Conservation (phyloP, 116 monocot genomes). For the Papilionanthe hybrid region DNA sequence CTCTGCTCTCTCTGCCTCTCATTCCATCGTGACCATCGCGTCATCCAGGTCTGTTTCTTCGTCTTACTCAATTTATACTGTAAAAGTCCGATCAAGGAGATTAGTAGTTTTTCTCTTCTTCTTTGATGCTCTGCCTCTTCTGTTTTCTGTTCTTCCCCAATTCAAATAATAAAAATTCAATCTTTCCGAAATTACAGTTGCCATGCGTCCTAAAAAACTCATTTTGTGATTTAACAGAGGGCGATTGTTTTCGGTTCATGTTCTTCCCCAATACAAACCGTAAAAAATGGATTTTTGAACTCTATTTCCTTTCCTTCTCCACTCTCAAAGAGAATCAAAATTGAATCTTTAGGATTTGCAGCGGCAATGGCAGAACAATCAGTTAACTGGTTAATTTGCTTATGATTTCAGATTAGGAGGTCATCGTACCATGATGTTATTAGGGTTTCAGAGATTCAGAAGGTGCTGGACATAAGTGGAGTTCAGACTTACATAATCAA, state of each 20-base stretch:
- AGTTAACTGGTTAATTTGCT: background rate
- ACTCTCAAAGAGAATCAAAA: background rate
- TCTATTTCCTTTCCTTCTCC: background rate
- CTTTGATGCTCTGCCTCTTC: background rate
- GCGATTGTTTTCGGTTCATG: background rate
- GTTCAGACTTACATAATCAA: slow-evolving; percentile 14
- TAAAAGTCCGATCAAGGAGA: background rate
- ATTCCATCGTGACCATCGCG: slow-evolving; percentile 56
- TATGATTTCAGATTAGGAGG: slow-evolving; percentile 7
- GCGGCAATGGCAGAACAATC: background rate
- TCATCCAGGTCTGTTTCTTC: slow-evolving; percentile 51
- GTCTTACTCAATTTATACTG: background rate
- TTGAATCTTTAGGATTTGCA: background rate
- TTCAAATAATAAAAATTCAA: background rate
- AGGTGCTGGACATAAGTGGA: slow-evolving; percentile 11
- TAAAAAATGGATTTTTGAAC: background rate
- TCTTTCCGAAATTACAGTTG: background rate
- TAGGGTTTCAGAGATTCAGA: slow-evolving; percentile 14
- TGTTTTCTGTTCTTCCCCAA: background rate
- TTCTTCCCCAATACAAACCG: too few relatives aligned
- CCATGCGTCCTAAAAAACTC: background rate
- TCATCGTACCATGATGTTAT: slow-evolving; percentile 16
- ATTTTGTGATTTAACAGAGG: background rate
- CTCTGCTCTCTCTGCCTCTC: slow-evolving; percentile 78
- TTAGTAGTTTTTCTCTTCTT: too few relatives aligned